Conservation (phyloP, 805 yeast species). For the Wickerhamiella hasegawae region DNA sequence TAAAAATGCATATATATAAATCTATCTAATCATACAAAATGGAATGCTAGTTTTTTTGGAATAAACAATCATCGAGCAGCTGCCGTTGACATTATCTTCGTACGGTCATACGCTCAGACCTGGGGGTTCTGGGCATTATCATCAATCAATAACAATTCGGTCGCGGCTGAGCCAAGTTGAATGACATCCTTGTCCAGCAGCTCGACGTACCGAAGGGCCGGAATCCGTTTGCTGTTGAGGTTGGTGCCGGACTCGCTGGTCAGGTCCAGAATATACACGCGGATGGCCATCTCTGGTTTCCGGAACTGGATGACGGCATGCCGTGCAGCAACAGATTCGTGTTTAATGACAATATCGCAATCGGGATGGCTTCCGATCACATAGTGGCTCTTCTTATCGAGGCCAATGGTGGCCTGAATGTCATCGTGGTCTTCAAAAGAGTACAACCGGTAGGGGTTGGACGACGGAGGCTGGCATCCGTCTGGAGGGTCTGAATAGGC, state of each 20-base stretch:
- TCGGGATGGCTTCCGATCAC: constrained; percentile 2
- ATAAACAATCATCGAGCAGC: too few relatives aligned
- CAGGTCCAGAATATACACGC: constrained; percentile 28
- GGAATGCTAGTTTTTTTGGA: too few relatives aligned
- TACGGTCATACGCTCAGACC: too few relatives aligned
- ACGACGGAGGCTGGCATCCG: neutral
- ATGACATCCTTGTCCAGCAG: constrained; percentile 26
- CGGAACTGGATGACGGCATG: constrained; percentile 33
- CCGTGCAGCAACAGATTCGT: constrained; percentile 13
- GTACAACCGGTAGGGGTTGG: constrained; percentile 4
- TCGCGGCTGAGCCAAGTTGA: constrained; percentile 18
- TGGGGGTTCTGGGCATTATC: neutral
- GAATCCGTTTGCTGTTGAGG: constrained; percentile 25
- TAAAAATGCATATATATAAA: neutral
- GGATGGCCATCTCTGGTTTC: constrained; percentile 4
- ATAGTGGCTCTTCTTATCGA: constrained; percentile 2
- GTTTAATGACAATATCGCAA: constrained; percentile 1
- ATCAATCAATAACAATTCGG: constrained; percentile 4
- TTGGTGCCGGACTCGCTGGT: constrained; percentile 30
- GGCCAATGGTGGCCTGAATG: constrained; percentile 4
- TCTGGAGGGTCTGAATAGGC: neutral
- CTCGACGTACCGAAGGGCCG: constrained; percentile 26
- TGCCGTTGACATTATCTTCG: too few relatives aligned
- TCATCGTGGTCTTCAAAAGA: constrained; percentile 8
- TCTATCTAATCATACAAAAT: too few relatives aligned